Evolutionary conservation across 495 filamentous ascomycete genomes (phyloP).

Genomic region (Penicillium turbatum): DNA sequence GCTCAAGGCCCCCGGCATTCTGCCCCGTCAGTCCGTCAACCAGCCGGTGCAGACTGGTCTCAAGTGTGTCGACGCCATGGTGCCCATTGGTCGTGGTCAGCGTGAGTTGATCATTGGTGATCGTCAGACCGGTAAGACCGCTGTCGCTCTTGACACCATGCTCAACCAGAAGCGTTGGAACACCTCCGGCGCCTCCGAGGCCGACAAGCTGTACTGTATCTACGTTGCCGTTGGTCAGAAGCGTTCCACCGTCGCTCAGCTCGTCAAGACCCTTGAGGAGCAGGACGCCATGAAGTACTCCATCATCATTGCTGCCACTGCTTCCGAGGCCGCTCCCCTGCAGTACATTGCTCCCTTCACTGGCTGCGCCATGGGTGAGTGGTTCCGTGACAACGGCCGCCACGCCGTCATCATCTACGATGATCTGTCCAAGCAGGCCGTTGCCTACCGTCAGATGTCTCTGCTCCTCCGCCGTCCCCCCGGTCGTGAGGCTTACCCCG

Average conservation of each 20-base stretch:
- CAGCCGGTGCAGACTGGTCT: slow-evolving; percentile 98
- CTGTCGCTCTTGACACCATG: slow-evolving; percentile 96
- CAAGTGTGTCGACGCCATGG: slow-evolving; percentile 99
- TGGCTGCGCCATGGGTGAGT: slow-evolving; percentile 74
- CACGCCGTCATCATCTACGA: slow-evolving; percentile 94
- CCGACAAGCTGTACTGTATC: slow-evolving; percentile 98
- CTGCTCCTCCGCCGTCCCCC: slow-evolving; percentile 97
- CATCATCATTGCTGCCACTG: slow-evolving; percentile 91
- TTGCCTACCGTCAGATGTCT: slow-evolving; percentile 99
- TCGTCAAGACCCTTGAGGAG: slow-evolving; percentile 99
- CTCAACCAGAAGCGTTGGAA: slow-evolving; percentile 99
- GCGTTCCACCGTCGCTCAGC: slow-evolving; percentile 97
- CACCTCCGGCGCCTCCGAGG: slow-evolving; percentile 83
- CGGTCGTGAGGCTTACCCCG: slow-evolving; percentile 99
- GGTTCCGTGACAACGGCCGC: slow-evolving; percentile 87
- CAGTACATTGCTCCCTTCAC: slow-evolving; percentile 98
- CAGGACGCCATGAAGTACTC: slow-evolving; percentile 99
- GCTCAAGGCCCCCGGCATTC: slow-evolving; percentile 97
- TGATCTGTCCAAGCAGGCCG: slow-evolving; percentile 98
- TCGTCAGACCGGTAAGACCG: slow-evolving; percentile 99
- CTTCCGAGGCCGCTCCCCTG: slow-evolving; percentile 90
- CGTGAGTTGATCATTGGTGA: slow-evolving; percentile 99
- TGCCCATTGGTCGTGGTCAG: slow-evolving; percentile 98
- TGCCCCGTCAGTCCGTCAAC: slow-evolving; percentile 94
- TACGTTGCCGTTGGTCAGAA: slow-evolving; percentile 99